phyloP scores from a whole-genome alignment of 2,329 filamentous ascomycete species.

The Aspergillus sp. region DNA sequence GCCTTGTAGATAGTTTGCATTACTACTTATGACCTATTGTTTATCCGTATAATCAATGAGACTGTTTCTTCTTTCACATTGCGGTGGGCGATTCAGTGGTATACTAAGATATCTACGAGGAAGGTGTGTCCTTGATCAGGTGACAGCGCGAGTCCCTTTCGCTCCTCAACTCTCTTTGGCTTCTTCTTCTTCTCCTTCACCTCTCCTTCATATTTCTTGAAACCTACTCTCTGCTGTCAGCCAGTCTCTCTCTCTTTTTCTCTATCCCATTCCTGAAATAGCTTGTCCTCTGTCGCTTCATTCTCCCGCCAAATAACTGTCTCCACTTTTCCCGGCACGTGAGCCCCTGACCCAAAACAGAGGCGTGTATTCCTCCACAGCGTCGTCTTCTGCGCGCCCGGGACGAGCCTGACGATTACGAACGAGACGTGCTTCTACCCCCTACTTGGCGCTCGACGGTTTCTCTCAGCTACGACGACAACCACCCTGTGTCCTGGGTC shows the following conservation, averaged over 20 bases:
- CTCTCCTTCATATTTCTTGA: too few species aligned
- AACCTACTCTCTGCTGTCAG: too few species aligned
- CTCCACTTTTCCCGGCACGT: slow-evolving; percentile 13
- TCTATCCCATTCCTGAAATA: neutral
- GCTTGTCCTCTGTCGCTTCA: neutral
- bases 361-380: neutral
- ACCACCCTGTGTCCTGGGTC: slow-evolving; percentile 5
- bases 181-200: too few species aligned
- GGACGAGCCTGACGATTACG: neutral
- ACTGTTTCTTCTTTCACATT: neutral
- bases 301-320: neutral
- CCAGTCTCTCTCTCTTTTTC: neutral
- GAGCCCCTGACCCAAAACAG: slow-evolving; percentile 22
- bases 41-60: slow-evolving; percentile 3
- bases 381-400: neutral
- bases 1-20: slow-evolving; percentile 12
- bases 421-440: too few species aligned
- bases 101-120: neutral
- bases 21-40: slow-evolving; percentile 10
- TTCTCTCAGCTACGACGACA: too few species aligned
- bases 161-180: too few species aligned
- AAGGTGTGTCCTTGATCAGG: too few species aligned
- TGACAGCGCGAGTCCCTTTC: too few species aligned
- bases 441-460: neutral
- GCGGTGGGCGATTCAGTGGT: neutral